These are phyloP conservation scores for Aegilops tauschii DNA, from an alignment of 176 grass and related monocot species.

Conservation along the genomic window DNA sequence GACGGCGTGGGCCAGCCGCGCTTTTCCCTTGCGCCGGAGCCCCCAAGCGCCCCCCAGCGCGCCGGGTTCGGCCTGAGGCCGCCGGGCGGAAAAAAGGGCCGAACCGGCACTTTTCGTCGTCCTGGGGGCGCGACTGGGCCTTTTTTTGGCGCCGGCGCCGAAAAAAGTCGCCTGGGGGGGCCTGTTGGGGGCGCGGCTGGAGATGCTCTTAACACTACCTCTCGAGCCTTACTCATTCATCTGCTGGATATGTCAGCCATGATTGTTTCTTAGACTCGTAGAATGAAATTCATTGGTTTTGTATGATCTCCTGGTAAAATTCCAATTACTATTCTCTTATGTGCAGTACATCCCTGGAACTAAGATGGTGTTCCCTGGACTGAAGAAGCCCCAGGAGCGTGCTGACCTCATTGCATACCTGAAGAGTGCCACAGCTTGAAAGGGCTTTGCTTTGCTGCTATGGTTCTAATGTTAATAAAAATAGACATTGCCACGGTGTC, in stretches of 20 bases:
- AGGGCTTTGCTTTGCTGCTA: not conserved
- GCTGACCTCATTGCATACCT: conserved; percentile 64
- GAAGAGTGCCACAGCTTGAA: conserved; percentile 42
- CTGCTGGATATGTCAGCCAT: not conserved
- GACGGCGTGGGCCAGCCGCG: too few species aligned
- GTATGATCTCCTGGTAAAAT: not conserved
- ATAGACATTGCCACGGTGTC: not conserved
- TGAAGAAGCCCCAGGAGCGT: conserved; percentile 77
- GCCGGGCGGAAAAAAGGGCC: too few species aligned
- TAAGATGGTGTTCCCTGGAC: conserved; percentile 71
- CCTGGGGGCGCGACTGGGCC: too few species aligned
- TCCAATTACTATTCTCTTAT: not conserved
- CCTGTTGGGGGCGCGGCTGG: too few species aligned
- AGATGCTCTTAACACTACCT: not conserved
- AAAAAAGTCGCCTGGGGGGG: too few species aligned
- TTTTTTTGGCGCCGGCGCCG: too few species aligned
- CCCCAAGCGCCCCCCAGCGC: too few species aligned
- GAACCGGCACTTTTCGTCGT: too few species aligned
- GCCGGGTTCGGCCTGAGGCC: too few species aligned
- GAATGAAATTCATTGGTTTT: not conserved
- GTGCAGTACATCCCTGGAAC: conserved; percentile 71
- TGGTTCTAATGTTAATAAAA: not conserved
- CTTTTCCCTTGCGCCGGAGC: too few species aligned
- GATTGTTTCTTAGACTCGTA: not conserved
- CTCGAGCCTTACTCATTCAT: not conserved